These are phyloP conservation scores for Volvox africanus DNA, from an alignment of 139 green algal genomes.

Conservation along the genomic window DNA sequence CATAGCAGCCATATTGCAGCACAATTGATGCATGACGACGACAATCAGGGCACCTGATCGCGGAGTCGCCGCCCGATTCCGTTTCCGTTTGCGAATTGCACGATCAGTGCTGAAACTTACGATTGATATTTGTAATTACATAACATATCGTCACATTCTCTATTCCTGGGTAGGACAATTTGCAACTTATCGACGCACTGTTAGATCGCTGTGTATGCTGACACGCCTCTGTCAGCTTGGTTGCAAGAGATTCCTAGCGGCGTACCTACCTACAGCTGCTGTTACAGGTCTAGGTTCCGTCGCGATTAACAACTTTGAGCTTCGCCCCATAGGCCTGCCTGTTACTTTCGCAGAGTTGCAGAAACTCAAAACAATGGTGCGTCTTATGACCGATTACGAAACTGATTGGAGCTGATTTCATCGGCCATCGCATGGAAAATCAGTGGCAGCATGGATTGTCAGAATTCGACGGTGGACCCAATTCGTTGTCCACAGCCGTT, in stretches of 20 bases:
- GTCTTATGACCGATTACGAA: not conserved
- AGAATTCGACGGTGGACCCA: not conserved
- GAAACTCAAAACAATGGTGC: conserved; percentile 4
- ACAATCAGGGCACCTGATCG: not conserved
- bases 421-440: too few species aligned
- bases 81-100: not conserved
- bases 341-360: not conserved
- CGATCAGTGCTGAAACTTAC: not conserved
- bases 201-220: conserved; percentile 38
- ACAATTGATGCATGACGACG: not conserved
- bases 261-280: not conserved
- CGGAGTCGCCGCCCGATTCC: not conserved
- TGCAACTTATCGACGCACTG: not conserved
- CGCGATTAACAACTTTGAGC: not conserved
- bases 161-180: not conserved
- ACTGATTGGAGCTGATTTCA: too few species aligned
- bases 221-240: not conserved
- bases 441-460: too few species aligned
- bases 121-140: too few species aligned
- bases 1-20: too few species aligned
- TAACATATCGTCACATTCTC: not conserved
- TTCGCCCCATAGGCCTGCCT: not conserved
- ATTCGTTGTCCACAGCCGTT: not conserved
- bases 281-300: not conserved
- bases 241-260: not conserved